Conservation (phyloP, 164 flowering plant genomes). For the Chimonanthus praecox region DNA sequence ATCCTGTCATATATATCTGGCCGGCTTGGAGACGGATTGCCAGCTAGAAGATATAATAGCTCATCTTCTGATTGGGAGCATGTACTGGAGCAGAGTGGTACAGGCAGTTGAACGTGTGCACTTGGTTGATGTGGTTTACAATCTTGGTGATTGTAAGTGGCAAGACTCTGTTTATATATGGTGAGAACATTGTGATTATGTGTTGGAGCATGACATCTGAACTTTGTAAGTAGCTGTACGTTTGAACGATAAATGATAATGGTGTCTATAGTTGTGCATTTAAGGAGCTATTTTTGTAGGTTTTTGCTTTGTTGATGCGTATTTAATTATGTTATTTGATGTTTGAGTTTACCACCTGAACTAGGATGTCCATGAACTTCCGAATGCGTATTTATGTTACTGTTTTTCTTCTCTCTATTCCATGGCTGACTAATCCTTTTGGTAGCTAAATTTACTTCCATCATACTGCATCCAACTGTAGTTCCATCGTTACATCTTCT, state of each 20-base stretch:
- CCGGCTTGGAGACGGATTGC: conserved; percentile 12
- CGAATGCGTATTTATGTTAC: too few relatives aligned
- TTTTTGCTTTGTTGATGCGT: too few relatives aligned
- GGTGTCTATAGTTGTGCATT: not conserved
- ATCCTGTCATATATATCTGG: conserved; percentile 8
- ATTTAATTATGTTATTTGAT: too few relatives aligned
- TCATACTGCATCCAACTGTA: too few relatives aligned
- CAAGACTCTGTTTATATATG: not conserved
- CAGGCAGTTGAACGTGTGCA: not conserved
- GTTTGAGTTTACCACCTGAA: too few relatives aligned
- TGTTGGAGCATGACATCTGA: not conserved
- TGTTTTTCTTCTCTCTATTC: too few relatives aligned
- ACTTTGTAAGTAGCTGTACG: not conserved
- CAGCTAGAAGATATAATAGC: conserved; percentile 30
- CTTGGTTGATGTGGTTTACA: not conserved
- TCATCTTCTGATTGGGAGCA: conserved; percentile 77
- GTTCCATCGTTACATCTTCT: too few relatives aligned
- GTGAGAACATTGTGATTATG: not conserved
- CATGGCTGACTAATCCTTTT: too few relatives aligned
- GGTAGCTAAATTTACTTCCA: too few relatives aligned
- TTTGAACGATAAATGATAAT: not conserved
- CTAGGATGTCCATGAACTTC: too few relatives aligned
- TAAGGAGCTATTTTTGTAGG: too few relatives aligned
- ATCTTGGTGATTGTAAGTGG: not conserved
- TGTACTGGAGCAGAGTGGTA: conserved; percentile 35